Base-by-base conservation (phyloP, 176 grass and related monocot species). In the Oryza meridionalis region DNA sequence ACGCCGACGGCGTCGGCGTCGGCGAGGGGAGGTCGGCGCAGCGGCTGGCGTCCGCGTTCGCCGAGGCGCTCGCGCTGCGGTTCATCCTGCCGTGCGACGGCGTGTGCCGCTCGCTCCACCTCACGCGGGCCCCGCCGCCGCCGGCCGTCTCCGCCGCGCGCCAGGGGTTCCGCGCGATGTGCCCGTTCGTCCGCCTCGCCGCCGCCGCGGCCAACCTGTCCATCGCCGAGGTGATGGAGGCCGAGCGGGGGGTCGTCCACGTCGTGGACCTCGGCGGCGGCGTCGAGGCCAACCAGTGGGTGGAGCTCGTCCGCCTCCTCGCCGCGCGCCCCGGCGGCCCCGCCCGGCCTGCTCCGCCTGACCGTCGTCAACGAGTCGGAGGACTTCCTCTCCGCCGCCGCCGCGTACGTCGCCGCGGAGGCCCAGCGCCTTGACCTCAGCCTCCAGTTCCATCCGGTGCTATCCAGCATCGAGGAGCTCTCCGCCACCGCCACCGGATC, bases 231-330 rank as follows among this genome's bases (percentile, higher is more conserved):
- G 90, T 84, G 11, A 89, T 79, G 78, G 77, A 61, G 37, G 53
- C 25, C 4, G 88, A 91, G 81, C 58, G 21, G 58, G 14, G 1
- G 11, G 65, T 81, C 5, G 40, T 94, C 4, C 88, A 94, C 81
- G 78, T 94, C 27, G 69, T 97, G 51, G 92, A 97, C 78, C 77
- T 97, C 26, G 75, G 81, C 15, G 70, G 81, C 12, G 84, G 86
- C 4, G 70, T 84, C 33, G 84, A 81, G 65, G 58, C 81, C 0
- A 55, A 76, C 38, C 94, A 92, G 77, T 92, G 90, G 90, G 61
- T 90, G 21, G 49, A 84, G 37, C 81, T 97, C 24, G 46, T 97
- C 61, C 70, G 82, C 25, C 77, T 90, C 62, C 61, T 97, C 8
- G 70, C 88, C 7, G 25, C 58, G 6, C 84, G 91, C 2, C 66